These are phyloP conservation scores for Trichoderma sp. DNA, from an alignment of 2,329 filamentous ascomycete genomes.

Conservation along the genomic window DNA sequence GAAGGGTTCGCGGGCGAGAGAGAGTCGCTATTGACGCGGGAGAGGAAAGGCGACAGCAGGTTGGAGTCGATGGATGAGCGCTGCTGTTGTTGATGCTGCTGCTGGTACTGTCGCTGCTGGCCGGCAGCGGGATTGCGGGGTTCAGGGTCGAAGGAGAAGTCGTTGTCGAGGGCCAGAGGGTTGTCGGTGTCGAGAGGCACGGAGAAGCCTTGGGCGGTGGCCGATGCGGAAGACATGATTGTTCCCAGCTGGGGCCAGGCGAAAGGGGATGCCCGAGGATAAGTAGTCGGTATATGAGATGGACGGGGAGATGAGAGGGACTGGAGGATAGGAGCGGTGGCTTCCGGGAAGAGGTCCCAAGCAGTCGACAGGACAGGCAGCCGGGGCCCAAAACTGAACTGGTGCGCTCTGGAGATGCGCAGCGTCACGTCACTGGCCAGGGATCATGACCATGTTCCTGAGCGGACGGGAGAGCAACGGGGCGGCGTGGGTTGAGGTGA, in stretches of 20 bases:
- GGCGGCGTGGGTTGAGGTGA: neutral
- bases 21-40: constrained; percentile 38
- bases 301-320: neutral
- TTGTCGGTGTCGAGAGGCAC: constrained; percentile 38
- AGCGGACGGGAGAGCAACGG: constrained; percentile 8
- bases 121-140: constrained; percentile 34
- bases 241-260: constrained; percentile 22
- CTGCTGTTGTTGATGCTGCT: constrained; percentile 25
- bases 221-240: constrained; percentile 49
- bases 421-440: constrained; percentile 34
- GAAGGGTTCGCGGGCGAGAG: constrained; percentile 36
- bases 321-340: neutral
- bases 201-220: constrained; percentile 43
- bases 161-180: constrained; percentile 36
- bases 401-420: constrained; percentile 26
- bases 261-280: constrained; percentile 25
- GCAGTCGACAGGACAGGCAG: constrained; percentile 17
- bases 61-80: constrained; percentile 39
- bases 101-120: constrained; percentile 1
- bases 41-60: constrained; percentile 47
- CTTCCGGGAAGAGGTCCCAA: neutral
- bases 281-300: constrained; percentile 18
- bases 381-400: constrained; percentile 5
- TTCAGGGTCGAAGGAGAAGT: constrained; percentile 35
- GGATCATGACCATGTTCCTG: constrained; percentile 39